These are phyloP conservation scores for Polyporus tsugae DNA, from an alignment of 1,284 basidiomycete genomes.

Conservation along the genomic window DNA sequence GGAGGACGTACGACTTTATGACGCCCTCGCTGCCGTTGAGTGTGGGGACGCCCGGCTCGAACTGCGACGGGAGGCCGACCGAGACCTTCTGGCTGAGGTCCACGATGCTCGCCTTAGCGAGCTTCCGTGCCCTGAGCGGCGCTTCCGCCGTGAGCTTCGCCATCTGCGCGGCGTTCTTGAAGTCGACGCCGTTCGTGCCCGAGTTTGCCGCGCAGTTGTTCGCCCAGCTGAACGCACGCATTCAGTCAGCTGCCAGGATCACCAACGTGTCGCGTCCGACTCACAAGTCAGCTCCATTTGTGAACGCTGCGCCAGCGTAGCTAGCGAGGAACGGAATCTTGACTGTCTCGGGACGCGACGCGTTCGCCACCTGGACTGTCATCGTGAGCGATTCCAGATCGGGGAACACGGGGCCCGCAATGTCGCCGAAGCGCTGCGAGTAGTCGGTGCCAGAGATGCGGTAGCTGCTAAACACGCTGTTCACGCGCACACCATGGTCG, in stretches of 20 bases:
- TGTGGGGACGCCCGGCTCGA: conserved; percentile 55
- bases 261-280: conserved; percentile 28
- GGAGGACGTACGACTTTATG: conserved; percentile 66
- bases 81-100: conserved; percentile 48
- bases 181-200: conserved; percentile 64
- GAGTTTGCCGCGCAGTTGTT: conserved; percentile 65
- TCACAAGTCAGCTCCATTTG: conserved; percentile 60
- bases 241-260: neutral
- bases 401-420: conserved; percentile 62
- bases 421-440: conserved; percentile 67
- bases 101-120: conserved; percentile 52
- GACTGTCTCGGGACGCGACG: conserved; percentile 57
- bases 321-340: conserved; percentile 60
- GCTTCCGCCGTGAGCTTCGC: conserved; percentile 11
- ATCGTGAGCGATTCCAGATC: conserved; percentile 54
- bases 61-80: conserved; percentile 57
- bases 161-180: conserved; percentile 38
- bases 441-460: conserved; percentile 54
- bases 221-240: conserved; percentile 55
- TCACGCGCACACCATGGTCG: conserved; percentile 69
- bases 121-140: conserved; percentile 33
- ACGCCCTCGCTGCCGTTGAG: conserved; percentile 59
- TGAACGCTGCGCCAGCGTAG: conserved; percentile 58
- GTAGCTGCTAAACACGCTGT: conserved; percentile 70
- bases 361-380: conserved; percentile 52